Base-by-base conservation (phyloP, 2,329 filamentous ascomycete genomes). In the Fusarium penzigii region DNA sequence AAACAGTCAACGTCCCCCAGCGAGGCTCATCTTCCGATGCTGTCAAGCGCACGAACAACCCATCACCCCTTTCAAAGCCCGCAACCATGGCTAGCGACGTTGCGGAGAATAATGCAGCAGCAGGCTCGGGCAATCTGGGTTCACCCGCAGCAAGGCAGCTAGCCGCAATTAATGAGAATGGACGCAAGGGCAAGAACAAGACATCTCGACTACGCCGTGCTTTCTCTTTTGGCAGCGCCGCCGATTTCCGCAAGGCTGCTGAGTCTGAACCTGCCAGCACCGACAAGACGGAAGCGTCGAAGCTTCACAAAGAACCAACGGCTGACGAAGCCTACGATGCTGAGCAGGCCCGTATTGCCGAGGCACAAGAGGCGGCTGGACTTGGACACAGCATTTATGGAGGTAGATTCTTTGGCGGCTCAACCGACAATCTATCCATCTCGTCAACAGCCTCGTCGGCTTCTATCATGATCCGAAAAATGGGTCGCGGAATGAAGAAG, bases 401-500 rank as follows among this genome's bases (percentile, higher is more conserved):
- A 20, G 90, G 91, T 13, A 88, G 88, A 58, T 83, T 93, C 58
- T 97, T 97, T 68, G 84, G 87, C 14, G 89, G 91, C 13, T 99
- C 94, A 5, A 97, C 91, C 0, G 94, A 99, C 72, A 97, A 97
- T 62, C 75, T 99, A 42, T 95, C 91, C 13, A 91, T 95, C 58
- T 93, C 90, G 2, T 95, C 91, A 5, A 95, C 90, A 10, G 90
- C 90, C 17, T 95, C 91, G 7, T 95, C 90, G 17, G 90, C 90
- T 34, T 95, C 91, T 29, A 86, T 95, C 64, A 95, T 95, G 90
- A 89, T 99, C 61, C 86, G 94, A 48, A 99, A 99, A 77, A 99
- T 99, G 94, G 94, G 94, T 50, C 91, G 92, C 59, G 92, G 93
- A n/a, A 89, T 97, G 85, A 97, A 96, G 81, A 95, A 94, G 74